Conservation (phyloP, 345 rosid species). For the Eucalyptus curtisii region DNA sequence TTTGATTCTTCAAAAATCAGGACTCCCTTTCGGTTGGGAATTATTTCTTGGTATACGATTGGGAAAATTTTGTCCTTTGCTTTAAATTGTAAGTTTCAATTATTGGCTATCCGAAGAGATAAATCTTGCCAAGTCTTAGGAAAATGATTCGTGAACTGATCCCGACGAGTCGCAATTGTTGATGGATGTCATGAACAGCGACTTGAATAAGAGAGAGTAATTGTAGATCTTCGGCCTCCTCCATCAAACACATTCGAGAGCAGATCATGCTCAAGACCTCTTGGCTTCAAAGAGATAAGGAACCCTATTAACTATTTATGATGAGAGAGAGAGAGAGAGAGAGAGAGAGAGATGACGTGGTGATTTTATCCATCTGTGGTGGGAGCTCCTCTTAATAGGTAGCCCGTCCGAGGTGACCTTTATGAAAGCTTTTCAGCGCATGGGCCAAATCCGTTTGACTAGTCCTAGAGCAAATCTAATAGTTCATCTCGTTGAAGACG, state of each 20-base stretch:
- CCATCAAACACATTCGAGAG: not conserved
- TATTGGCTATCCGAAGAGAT: no score
- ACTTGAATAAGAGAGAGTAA: not conserved
- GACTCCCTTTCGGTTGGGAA: not conserved
- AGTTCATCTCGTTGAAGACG: not conserved
- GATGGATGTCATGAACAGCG: not conserved
- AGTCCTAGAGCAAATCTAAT: not conserved
- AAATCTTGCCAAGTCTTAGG: not conserved
- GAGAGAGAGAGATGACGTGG: not conserved
- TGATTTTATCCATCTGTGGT: not conserved
- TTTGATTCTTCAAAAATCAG: not conserved
- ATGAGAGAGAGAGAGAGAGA: no score
- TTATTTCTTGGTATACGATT: not conserved
- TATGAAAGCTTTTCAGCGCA: not conserved
- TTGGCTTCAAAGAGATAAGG: not conserved
- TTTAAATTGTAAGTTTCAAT: not conserved
- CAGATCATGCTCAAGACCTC: not conserved
- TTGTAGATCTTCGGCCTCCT: not conserved
- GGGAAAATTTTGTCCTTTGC: not conserved
- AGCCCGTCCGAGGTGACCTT: not conserved
- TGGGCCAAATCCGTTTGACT: no score
- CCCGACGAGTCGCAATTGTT: not conserved
- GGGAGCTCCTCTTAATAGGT: not conserved
- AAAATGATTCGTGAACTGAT: not conserved
- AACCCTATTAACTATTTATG: not conserved